These are phyloP conservation scores for Exophiala viscosa DNA, from an alignment of 2,329 filamentous ascomycete genomes.

Conservation along the genomic window DNA sequence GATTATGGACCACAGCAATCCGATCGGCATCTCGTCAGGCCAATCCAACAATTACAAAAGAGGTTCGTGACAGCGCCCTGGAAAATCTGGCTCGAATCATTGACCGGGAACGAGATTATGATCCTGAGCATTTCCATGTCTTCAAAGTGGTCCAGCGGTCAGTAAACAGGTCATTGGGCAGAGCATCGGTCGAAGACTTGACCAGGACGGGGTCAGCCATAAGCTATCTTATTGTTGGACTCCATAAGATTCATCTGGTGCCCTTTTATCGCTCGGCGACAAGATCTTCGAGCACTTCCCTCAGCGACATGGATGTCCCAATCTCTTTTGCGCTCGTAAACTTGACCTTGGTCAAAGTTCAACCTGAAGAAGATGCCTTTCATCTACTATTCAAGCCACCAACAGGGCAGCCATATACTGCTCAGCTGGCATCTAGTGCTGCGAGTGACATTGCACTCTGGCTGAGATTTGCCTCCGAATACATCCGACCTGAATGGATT, in stretches of 20 bases:
- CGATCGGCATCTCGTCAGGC: slow-evolving; percentile 49
- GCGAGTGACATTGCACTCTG: slow-evolving; percentile 62
- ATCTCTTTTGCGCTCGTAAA: slow-evolving; percentile 62
- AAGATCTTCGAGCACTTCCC: slow-evolving; percentile 53
- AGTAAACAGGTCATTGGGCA: slow-evolving; percentile 52
- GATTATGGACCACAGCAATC: slow-evolving; percentile 62
- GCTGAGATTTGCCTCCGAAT: slow-evolving; percentile 59
- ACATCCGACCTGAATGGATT: slow-evolving; percentile 63
- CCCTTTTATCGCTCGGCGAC: slow-evolving; percentile 58
- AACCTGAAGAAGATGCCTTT: slow-evolving; percentile 62
- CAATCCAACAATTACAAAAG: slow-evolving; percentile 30
- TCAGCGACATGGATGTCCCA: slow-evolving; percentile 49
- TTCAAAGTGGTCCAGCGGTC: slow-evolving; percentile 65
- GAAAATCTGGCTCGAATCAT: slow-evolving; percentile 61
- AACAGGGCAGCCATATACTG: slow-evolving; percentile 51
- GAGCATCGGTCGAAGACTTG: slow-evolving; percentile 63
- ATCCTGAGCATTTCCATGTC: slow-evolving; percentile 63
- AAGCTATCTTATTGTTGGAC: slow-evolving; percentile 65
- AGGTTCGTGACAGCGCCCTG: slow-evolving; percentile 54
- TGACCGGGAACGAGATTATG: slow-evolving; percentile 65
- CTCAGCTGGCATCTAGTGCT: slow-evolving; percentile 62
- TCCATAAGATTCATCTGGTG: slow-evolving; percentile 66
- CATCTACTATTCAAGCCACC: slow-evolving; percentile 62
- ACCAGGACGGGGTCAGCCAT: slow-evolving; percentile 62
- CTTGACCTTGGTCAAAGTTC: slow-evolving; percentile 57